Percentiles rank a stretch among this genome's conserved stretches.
These are phyloP conservation scores for Multifurca ochricompacta DNA, from an alignment of 768 basidiomycete genomes.

Conservation along the genomic window DNA sequence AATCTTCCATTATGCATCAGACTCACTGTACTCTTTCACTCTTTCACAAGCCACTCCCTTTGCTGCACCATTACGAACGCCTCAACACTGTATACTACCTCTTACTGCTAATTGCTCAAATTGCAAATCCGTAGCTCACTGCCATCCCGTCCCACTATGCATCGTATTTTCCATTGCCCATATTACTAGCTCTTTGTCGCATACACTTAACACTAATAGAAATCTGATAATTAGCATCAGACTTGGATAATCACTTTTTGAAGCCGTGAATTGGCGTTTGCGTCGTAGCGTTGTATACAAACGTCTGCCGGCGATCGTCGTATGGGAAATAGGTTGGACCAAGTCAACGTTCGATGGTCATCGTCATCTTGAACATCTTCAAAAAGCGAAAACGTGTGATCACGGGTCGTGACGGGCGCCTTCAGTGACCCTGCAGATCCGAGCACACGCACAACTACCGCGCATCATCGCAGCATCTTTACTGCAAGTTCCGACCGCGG, in stretches of 20 bases:
- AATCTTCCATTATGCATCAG: slow-evolving; percentile 9
- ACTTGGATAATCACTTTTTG: neutral
- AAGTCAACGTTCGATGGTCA: neutral
- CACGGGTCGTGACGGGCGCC: neutral
- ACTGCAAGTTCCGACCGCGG: slow-evolving; percentile 15
- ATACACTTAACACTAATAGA: slow-evolving; percentile 6
- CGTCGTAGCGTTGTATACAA: neutral
- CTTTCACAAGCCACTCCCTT: slow-evolving; percentile 1
- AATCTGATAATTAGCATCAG: neutral
- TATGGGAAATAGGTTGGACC: neutral
- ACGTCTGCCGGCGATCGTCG: neutral
- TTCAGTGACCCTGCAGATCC: neutral
- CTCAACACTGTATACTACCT: slow-evolving; percentile 11
- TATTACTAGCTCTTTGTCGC: slow-evolving; percentile 3
- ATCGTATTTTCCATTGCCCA: slow-evolving; percentile 6
- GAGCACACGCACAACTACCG: neutral
- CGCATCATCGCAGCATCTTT: neutral
- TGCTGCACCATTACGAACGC: slow-evolving; percentile 6
- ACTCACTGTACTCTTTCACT: slow-evolving; percentile 7
- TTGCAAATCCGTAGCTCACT: neutral
- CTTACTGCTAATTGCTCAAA: slow-evolving; percentile 5
- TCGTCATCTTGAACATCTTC: no score
- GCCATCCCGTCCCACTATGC: neutral
- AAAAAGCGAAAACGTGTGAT: no score
- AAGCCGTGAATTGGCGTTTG: neutral